A percentile compares a stretch with the other conserved stretches of the same genome.
Conservation (phyloP, 2,329 filamentous ascomycete genomes). For the Trichoderma polysporum region DNA sequence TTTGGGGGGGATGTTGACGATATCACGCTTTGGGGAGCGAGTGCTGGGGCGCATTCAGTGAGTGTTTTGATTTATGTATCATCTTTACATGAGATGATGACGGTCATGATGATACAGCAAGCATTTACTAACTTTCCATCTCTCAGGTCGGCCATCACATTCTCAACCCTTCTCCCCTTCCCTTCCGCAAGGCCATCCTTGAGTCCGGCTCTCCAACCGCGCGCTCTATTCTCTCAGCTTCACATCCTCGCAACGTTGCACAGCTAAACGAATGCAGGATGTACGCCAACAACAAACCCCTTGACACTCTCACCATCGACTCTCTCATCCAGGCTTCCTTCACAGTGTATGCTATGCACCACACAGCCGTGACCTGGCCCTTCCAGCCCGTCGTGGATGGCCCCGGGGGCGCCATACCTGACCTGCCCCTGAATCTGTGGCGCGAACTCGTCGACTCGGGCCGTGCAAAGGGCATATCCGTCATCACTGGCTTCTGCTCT, state of each 20-base stretch:
- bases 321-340: conserved; percentile 50
- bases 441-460: conserved; percentile 52
- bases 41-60: conserved; percentile 63
- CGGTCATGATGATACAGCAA: neutral
- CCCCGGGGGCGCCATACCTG: conserved; percentile 51
- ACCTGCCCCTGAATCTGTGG: conserved; percentile 61
- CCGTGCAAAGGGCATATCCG: conserved; percentile 26
- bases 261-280: conserved; percentile 44
- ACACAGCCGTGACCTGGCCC: conserved; percentile 53
- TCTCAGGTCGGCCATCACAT: conserved; percentile 66
- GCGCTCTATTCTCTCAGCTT: conserved; percentile 51
- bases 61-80: conserved; percentile 24
- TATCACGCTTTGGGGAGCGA: conserved; percentile 61
- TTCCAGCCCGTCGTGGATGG: conserved; percentile 71
- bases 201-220: conserved; percentile 59
- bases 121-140: neutral
- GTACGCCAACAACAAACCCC: conserved; percentile 25
- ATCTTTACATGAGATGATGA: neutral
- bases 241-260: conserved; percentile 56
- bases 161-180: conserved; percentile 47
- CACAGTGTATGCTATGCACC: conserved; percentile 45
- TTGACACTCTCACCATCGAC: conserved; percentile 48
- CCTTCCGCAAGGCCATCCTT: conserved; percentile 54
- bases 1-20: conserved; percentile 61
- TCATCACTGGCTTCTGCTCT: conserved; percentile 69